A percentile compares a stretch with the other conserved stretches of the same genome.
Conservation (phyloP, 108 stramenopile genomes). For the Epithemia pelagica region DNA sequence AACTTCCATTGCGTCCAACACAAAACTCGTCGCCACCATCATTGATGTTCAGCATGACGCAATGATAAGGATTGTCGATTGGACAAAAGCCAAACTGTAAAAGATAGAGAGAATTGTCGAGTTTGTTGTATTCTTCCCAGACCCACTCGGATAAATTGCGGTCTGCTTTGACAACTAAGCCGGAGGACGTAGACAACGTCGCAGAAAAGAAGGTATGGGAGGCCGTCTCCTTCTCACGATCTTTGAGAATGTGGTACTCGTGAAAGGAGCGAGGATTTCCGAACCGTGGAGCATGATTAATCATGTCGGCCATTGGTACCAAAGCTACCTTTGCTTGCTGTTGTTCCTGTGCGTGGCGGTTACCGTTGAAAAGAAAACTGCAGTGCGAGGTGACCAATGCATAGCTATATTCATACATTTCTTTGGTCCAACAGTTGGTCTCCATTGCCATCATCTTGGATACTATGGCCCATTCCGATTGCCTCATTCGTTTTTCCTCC, state of each 20-base stretch:
- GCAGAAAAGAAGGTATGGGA: slow-evolving; percentile 23
- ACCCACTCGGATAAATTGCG: slow-evolving; percentile 27
- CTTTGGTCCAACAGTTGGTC: not conserved
- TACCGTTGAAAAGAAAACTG: no score
- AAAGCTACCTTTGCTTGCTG: slow-evolving; percentile 7
- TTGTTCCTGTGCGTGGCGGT: not conserved
- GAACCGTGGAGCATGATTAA: slow-evolving; percentile 56
- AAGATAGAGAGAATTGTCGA: slow-evolving; percentile 65
- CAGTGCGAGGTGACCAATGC: not conserved
- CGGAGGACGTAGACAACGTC: slow-evolving; percentile 9
- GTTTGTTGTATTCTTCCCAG: slow-evolving; percentile 85
- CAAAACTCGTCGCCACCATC: not conserved
- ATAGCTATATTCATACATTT: not conserved
- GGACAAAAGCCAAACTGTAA: slow-evolving; percentile 81
- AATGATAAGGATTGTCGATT: slow-evolving; percentile 78
- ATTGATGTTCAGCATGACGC: slow-evolving; percentile 32
- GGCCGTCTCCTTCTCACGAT: slow-evolving; percentile 10
- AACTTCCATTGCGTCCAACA: not conserved
- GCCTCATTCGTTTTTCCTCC: not conserved
- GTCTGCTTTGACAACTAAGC: not conserved
- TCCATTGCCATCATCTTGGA: not conserved
- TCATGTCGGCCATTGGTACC: slow-evolving; percentile 77
- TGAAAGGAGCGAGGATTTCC: slow-evolving; percentile 21
- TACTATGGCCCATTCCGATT: not conserved
- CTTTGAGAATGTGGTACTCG: slow-evolving; percentile 26